Evolutionary conservation across 371 early-diverging fungal genomes (phyloP).

Genomic region (Coemansia sp.): DNA sequence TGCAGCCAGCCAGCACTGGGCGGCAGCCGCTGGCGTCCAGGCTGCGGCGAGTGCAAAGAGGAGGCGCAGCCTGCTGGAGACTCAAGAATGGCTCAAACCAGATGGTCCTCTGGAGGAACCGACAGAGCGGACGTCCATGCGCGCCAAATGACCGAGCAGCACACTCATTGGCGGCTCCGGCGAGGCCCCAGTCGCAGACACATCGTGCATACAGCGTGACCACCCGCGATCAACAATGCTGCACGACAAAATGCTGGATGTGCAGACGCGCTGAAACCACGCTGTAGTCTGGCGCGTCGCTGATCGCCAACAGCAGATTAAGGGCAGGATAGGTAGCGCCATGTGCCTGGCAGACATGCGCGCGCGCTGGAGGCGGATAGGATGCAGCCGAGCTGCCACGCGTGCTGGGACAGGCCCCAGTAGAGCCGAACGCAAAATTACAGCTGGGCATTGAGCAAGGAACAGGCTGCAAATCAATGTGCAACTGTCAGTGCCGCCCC

Average conservation of each 20-base stretch:
- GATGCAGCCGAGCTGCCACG: too few relatives aligned
- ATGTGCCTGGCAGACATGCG: background rate
- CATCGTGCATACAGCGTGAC: conserved; percentile 2
- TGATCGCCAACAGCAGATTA: too few relatives aligned
- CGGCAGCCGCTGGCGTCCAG: background rate
- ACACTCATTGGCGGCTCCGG: background rate
- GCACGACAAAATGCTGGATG: background rate
- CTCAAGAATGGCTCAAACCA: too few relatives aligned
- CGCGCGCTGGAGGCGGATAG: background rate
- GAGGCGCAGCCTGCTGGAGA: too few relatives aligned
- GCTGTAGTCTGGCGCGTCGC: background rate
- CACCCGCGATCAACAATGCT: conserved; percentile 2
- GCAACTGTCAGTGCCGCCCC: too few relatives aligned
- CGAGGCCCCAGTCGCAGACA: background rate
- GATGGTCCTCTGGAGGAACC: too few relatives aligned
- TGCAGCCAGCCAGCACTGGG: background rate
- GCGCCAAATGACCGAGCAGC: background rate
- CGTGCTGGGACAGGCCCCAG: too few relatives aligned
- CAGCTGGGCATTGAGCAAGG: too few relatives aligned
- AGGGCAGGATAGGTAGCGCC: background rate
- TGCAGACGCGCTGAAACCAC: background rate
- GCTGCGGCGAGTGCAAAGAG: background rate
- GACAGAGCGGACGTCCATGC: too few relatives aligned
- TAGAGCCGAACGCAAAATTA: too few relatives aligned
- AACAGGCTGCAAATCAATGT: too few relatives aligned